Percentiles rank a stretch among this genome's conserved stretches.
phyloP scores from a whole-genome alignment of 257 asterid genomes.

The Solanum paucissectum region DNA sequence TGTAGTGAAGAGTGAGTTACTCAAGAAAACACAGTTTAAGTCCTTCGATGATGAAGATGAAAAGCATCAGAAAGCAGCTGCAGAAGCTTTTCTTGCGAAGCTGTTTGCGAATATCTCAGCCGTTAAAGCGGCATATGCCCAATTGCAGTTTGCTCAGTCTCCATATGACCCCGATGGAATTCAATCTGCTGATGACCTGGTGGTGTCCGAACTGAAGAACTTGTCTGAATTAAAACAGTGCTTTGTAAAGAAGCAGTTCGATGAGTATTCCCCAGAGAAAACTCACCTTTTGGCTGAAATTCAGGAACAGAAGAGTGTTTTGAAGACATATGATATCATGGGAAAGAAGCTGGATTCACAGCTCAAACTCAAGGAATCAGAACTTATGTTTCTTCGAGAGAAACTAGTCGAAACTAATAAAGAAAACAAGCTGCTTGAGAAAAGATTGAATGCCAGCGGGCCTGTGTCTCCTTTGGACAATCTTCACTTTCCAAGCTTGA shows the following conservation, averaged over 20 bases:
- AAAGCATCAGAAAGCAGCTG: conserved; percentile 14
- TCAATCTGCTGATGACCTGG: conserved; percentile 52
- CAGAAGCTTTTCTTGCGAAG: conserved; percentile 65
- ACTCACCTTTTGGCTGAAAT: conserved; percentile 42
- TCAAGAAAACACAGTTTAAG: not conserved
- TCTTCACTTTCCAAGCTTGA: conserved; percentile 27
- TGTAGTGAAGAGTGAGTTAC: conserved; percentile 10
- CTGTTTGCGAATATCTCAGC: conserved; percentile 60
- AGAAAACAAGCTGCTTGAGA: conserved; percentile 53
- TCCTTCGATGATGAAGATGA: conserved; percentile 11
- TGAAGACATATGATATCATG: conserved; percentile 50
- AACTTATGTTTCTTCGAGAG: conserved; percentile 60
- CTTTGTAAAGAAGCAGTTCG: conserved; percentile 41
- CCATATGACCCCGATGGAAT: conserved; percentile 84
- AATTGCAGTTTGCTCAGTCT: conserved; percentile 56
- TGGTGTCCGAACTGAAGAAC: conserved; percentile 53
- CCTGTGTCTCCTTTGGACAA: conserved; percentile 21
- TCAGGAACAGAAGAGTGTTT: conserved; percentile 51
- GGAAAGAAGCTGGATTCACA: conserved; percentile 63
- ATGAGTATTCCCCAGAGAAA: conserved; percentile 41
- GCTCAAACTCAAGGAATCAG: conserved; percentile 71
- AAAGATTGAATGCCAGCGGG: conserved; percentile 43
- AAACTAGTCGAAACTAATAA: conserved; percentile 42
- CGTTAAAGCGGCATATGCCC: conserved; percentile 70
- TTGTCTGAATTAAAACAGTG: conserved; percentile 62